Conservation (phyloP, 441 rosid species). For the Populus hybrid region DNA sequence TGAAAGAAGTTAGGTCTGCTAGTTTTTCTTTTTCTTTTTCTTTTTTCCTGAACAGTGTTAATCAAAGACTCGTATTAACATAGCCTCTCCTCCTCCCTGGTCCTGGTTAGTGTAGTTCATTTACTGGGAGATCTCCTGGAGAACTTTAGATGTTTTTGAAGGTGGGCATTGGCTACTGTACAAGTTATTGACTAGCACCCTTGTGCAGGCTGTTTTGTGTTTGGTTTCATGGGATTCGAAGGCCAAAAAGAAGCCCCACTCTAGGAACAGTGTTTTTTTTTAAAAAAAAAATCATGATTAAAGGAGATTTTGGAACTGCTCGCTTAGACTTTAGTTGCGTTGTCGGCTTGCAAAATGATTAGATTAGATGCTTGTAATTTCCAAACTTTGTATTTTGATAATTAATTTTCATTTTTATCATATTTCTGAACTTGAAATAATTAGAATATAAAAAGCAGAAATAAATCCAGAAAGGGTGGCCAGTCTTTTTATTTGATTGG, state of each 20-base stretch:
- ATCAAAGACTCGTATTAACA: neutral
- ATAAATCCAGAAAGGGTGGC: too few relatives aligned
- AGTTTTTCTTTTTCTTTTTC: neutral
- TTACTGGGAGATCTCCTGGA: neutral
- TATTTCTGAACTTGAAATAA: too few relatives aligned
- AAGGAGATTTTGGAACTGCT: neutral
- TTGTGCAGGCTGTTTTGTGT: too few relatives aligned
- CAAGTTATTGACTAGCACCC: neutral
- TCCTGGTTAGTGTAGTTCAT: neutral
- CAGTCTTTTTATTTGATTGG: too few relatives aligned
- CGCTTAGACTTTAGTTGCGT: neutral
- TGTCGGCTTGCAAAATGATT: neutral
- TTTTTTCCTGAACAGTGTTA: neutral
- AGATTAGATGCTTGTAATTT: neutral
- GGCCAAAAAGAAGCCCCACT: too few relatives aligned
- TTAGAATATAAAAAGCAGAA: too few relatives aligned
- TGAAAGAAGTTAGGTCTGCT: constrained; percentile 10
- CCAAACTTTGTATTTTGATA: neutral
- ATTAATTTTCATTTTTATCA: neutral
- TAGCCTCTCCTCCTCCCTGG: neutral
- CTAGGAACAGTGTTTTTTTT: too few relatives aligned
- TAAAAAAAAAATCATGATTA: too few relatives aligned
- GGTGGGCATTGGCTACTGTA: neutral
- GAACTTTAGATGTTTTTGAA: neutral
- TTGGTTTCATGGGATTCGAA: too few relatives aligned